Percentiles rank a stretch among this genome's conserved stretches.
Conservation (phyloP, 1,139 yeast genomes). For the Magnusiomyces clavatus region DNA sequence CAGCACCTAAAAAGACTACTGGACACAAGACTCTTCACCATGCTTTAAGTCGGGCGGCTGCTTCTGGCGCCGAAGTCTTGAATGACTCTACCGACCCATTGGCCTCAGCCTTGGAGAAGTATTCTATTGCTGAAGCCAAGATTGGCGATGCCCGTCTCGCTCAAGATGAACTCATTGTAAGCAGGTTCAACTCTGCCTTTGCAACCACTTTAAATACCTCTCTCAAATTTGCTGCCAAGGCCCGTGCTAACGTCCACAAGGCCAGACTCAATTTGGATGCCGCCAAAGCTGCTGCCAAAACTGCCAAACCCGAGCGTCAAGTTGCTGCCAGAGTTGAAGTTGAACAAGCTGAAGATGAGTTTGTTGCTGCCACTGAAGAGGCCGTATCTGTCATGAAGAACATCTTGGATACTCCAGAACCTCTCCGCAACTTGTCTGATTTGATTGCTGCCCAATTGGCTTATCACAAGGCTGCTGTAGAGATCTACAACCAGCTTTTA, state of each 20-base stretch:
- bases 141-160: conserved; percentile 79
- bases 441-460: conserved; percentile 75
- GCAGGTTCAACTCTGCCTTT: conserved; percentile 64
- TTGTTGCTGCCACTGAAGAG: conserved; percentile 85
- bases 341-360: conserved; percentile 84
- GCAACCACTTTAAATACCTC: conserved; percentile 56
- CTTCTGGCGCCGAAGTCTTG: conserved; percentile 42
- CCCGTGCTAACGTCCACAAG: conserved; percentile 70
- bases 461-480: conserved; percentile 71
- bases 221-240: conserved; percentile 57
- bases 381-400: conserved; percentile 81
- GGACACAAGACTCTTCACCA: conserved; percentile 83
- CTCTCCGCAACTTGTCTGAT: conserved; percentile 61
- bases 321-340: conserved; percentile 68
- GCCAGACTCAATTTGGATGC: conserved; percentile 76
- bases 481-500: conserved; percentile 57
- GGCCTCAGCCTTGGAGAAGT: conserved; percentile 43
- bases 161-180: conserved; percentile 67
- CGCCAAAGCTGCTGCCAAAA: conserved; percentile 60
- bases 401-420: conserved; percentile 67
- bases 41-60: conserved; percentile 72
- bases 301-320: conserved; percentile 66
- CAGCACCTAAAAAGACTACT: conserved; percentile 43
- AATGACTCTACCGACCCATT: conserved; percentile 35
- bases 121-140: conserved; percentile 51